Evolutionary conservation across 805 yeast species (phyloP).

Genomic region (Wickerhamiella parazyma): DNA sequence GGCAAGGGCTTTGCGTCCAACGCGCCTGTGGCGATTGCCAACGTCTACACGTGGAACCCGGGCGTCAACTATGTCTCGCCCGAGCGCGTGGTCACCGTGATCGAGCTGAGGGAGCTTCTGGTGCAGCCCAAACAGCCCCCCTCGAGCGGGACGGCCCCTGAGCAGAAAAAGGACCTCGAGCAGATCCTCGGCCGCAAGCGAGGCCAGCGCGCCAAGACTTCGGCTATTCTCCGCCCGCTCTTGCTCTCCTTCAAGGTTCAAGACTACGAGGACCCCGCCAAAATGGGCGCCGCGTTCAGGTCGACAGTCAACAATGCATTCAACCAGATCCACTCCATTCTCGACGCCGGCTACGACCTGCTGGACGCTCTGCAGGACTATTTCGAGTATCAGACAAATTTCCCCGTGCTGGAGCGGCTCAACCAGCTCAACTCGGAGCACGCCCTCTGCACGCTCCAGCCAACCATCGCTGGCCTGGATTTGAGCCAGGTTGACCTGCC

Average conservation of each 20-base stretch:
- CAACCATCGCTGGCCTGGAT: constrained; percentile 25
- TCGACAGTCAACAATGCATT: constrained; percentile 11
- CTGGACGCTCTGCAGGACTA: constrained; percentile 8
- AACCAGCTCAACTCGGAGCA: not conserved
- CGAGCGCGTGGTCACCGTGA: constrained; percentile 5
- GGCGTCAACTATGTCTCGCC: constrained; percentile 9
- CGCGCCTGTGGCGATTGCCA: not conserved
- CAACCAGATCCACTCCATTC: constrained; percentile 5
- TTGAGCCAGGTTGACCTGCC: constrained; percentile 33
- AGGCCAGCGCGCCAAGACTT: constrained; percentile 7
- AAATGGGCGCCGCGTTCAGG: constrained; percentile 1
- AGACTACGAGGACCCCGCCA: constrained; percentile 4
- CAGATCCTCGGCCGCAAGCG: constrained; percentile 10
- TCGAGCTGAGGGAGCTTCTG: constrained; percentile 7
- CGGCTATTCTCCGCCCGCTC: constrained; percentile 9
- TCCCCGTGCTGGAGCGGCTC: constrained; percentile 6
- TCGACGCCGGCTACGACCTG: not conserved
- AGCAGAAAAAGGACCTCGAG: constrained; percentile 8
- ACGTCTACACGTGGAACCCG: constrained; percentile 12
- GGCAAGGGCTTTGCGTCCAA: constrained; percentile 6
- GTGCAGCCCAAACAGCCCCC: not conserved
- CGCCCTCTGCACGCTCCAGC: constrained; percentile 10
- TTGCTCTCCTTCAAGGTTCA: not conserved
- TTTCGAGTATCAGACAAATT: constrained; percentile 9
- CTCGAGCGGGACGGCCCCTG: not conserved